These are phyloP conservation scores for Plasmodium adleri DNA, from an alignment of 169 alveolate species.

Conservation along the genomic window DNA sequence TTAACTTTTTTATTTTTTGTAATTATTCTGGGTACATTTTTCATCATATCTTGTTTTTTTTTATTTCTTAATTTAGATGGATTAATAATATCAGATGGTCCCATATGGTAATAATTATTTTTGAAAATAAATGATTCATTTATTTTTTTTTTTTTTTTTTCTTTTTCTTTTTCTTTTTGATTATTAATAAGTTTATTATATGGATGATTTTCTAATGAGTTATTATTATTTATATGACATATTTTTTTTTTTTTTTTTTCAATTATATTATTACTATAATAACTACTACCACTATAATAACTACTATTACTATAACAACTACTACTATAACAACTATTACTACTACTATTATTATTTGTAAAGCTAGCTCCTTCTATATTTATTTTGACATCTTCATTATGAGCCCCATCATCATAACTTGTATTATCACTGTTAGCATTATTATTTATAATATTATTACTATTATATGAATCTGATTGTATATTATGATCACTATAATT, in stretches of 20 bases:
- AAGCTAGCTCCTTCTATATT: not conserved
- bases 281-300: too few relatives aligned
- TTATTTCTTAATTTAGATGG: conserved; percentile 19
- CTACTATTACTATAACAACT: too few relatives aligned
- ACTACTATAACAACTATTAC: too few relatives aligned
- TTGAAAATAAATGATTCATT: not conserved
- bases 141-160: not conserved
- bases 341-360: not conserved
- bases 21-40: conserved; percentile 15
- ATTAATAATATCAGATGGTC: not conserved
- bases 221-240: too few relatives aligned
- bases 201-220: too few relatives aligned
- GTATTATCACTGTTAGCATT: not conserved
- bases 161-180: not conserved
- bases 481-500: not conserved
- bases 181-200: too few relatives aligned
- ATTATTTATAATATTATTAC: not conserved
- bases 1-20: conserved; percentile 23
- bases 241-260: too few relatives aligned
- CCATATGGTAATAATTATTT: conserved; percentile 8
- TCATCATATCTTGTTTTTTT: conserved; percentile 25
- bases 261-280: too few relatives aligned
- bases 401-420: not conserved
- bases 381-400: not conserved
- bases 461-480: not conserved